A percentile compares a stretch with the other conserved stretches of the same genome.
Evolutionary conservation across 805 yeast species (phyloP).

Genomic region (Pichia cabralensis): DNA sequence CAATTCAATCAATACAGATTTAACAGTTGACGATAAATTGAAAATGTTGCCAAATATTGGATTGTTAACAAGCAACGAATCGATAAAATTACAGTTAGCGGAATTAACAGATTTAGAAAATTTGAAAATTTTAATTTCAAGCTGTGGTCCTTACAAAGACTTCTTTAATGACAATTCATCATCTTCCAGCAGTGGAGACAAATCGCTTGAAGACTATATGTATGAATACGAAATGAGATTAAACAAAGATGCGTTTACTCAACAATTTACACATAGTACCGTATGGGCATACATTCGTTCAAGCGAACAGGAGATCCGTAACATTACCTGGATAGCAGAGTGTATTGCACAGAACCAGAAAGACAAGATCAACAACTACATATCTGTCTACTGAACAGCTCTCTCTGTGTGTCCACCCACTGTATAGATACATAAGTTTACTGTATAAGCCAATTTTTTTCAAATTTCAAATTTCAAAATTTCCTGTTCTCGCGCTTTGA

Average conservation of each 20-base stretch:
- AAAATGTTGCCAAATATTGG: conserved; percentile 78
- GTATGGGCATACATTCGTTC: conserved; percentile 96
- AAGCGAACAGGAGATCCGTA: conserved; percentile 93
- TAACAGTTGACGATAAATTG: conserved; percentile 61
- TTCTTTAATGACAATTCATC: conserved; percentile 36
- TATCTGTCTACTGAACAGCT: conserved; percentile 69
- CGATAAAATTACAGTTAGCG: conserved; percentile 54
- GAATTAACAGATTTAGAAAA: conserved; percentile 80
- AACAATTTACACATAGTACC: conserved; percentile 84
- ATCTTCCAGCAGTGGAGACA: conserved; percentile 24
- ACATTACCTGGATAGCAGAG: conserved; percentile 99
- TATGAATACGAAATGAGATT: conserved; percentile 86
- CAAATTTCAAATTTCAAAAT: no score
- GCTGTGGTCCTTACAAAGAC: conserved; percentile 55
- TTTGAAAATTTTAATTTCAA: conserved; percentile 53
- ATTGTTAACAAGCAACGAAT: conserved; percentile 52
- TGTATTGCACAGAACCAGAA: conserved; percentile 98
- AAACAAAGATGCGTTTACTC: conserved; percentile 90
- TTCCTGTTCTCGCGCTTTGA: no score
- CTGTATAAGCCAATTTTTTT: no score
- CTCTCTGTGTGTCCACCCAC: no score
- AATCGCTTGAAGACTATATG: conserved; percentile 86
- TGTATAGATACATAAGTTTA: no score
- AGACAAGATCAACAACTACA: conserved; percentile 84
- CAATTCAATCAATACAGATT: conserved; percentile 79